These are phyloP conservation scores for Kwoniella mangroviensis DNA, from an alignment of 768 basidiomycete species.

Conservation along the genomic window DNA sequence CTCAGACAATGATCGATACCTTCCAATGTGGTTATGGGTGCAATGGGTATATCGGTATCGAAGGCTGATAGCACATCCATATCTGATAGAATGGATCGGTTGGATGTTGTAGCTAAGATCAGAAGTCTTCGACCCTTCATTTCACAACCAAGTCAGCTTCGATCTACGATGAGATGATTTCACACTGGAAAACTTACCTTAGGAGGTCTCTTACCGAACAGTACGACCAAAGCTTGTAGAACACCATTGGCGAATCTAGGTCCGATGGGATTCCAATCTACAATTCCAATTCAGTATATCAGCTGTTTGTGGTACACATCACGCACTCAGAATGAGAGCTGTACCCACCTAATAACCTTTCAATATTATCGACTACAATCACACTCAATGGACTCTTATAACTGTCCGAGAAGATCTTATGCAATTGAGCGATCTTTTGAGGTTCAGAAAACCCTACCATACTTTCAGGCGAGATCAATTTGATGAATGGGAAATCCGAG, in stretches of 20 bases:
- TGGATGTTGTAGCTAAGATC: conserved; percentile 88
- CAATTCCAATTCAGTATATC: not conserved
- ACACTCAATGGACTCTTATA: conserved; percentile 98
- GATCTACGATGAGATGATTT: not conserved
- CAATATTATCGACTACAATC: conserved; percentile 91
- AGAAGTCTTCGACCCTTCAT: conserved; percentile 83
- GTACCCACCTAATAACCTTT: conserved; percentile 82
- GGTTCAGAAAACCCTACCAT: conserved; percentile 96
- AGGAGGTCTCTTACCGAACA: conserved; percentile 86
- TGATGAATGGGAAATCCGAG: conserved; percentile 97
- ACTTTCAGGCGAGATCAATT: conserved; percentile 89
- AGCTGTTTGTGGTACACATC: no score
- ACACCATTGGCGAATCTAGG: conserved; percentile 95
- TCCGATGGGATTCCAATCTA: conserved; percentile 96
- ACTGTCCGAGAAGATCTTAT: conserved; percentile 90
- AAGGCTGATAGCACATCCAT: conserved; percentile 88
- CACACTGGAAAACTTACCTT: conserved; percentile 72
- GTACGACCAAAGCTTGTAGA: conserved; percentile 83
- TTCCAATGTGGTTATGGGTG: conserved; percentile 73
- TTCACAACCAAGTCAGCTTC: not conserved
- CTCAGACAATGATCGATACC: conserved; percentile 76
- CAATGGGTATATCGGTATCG: conserved; percentile 82
- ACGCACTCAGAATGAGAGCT: not conserved
- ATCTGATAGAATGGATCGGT: conserved; percentile 80
- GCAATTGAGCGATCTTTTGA: conserved; percentile 88